These are phyloP conservation scores for Simplicillium sp. DNA, from an alignment of 2,329 filamentous ascomycete genomes.

Conservation along the genomic window DNA sequence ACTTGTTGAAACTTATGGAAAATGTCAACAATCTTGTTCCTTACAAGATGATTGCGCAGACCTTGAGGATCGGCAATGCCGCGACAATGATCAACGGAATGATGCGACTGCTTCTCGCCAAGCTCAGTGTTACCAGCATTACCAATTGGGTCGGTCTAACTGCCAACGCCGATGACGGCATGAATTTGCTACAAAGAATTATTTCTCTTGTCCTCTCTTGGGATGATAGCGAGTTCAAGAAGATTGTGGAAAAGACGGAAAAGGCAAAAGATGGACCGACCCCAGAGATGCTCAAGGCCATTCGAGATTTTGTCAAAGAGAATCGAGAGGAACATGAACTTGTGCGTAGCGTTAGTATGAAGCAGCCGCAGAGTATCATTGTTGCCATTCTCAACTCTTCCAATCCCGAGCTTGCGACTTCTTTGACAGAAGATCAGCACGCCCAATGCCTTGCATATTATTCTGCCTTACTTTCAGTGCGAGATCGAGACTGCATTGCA, in stretches of 20 bases:
- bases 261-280: conserved; percentile 46
- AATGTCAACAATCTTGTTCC: conserved; percentile 63
- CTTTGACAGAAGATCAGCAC: conserved; percentile 52
- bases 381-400: conserved; percentile 51
- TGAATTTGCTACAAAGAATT: conserved; percentile 73
- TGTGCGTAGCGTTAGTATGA: conserved; percentile 44
- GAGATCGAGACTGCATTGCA: conserved; percentile 64
- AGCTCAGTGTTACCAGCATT: conserved; percentile 62
- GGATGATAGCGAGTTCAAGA: conserved; percentile 63
- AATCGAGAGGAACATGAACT: conserved; percentile 48
- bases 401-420: conserved; percentile 32
- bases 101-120: conserved; percentile 64
- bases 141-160: conserved; percentile 75
- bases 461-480: conserved; percentile 58
- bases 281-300: conserved; percentile 50
- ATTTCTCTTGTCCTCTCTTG: conserved; percentile 63
- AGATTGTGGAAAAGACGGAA: conserved; percentile 54
- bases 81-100: conserved; percentile 74
- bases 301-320: conserved; percentile 48
- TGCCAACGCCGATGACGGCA: conserved; percentile 62
- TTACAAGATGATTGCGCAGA: conserved; percentile 63
- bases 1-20: conserved; percentile 60
- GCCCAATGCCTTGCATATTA: conserved; percentile 59
- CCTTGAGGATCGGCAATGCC: conserved; percentile 66
- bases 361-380: conserved; percentile 49